Percentiles rank a stretch among this genome's conserved stretches.
phyloP scores from a whole-genome alignment of 768 basidiomycete species.

The Melanogaster broomeanus region DNA sequence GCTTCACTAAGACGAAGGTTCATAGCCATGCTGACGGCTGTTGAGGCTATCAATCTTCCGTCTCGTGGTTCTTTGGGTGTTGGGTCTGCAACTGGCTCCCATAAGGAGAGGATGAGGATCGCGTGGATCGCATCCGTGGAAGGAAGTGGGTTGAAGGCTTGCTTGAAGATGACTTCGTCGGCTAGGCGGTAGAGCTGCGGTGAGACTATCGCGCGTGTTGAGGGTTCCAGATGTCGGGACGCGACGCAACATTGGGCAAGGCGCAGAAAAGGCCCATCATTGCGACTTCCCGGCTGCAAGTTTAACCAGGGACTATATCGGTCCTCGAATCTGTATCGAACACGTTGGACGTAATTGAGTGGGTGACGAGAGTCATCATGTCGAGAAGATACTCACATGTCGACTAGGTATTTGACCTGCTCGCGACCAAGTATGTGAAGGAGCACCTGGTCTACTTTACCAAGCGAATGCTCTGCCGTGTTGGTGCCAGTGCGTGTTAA shows the following conservation, averaged over 20 bases:
- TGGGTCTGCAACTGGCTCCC: slow-evolving; percentile 42
- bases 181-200: slow-evolving; percentile 44
- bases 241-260: slow-evolving; percentile 49
- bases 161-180: slow-evolving; percentile 39
- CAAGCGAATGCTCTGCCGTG: slow-evolving; percentile 19
- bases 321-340: slow-evolving; percentile 39
- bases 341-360: background rate
- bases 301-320: slow-evolving; percentile 47
- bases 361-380: background rate
- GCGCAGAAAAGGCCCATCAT: slow-evolving; percentile 37
- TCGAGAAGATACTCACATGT: slow-evolving; percentile 32
- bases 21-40: slow-evolving; percentile 49
- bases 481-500: slow-evolving; percentile 33
- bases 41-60: slow-evolving; percentile 40
- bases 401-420: slow-evolving; percentile 38
- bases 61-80: slow-evolving; percentile 36
- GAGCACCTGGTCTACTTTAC: slow-evolving; percentile 29
- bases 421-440: slow-evolving; percentile 34
- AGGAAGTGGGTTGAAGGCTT: slow-evolving; percentile 44
- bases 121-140: slow-evolving; percentile 44
- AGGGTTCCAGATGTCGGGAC: slow-evolving; percentile 42
- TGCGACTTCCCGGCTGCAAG: slow-evolving; percentile 34
- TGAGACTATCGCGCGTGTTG: slow-evolving; percentile 35
- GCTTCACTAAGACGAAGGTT: slow-evolving; percentile 42
- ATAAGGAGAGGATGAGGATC: slow-evolving; percentile 43